phyloP scores from a whole-genome alignment of 805 yeast genomes.

The Scheffersomyces lignosus region DNA sequence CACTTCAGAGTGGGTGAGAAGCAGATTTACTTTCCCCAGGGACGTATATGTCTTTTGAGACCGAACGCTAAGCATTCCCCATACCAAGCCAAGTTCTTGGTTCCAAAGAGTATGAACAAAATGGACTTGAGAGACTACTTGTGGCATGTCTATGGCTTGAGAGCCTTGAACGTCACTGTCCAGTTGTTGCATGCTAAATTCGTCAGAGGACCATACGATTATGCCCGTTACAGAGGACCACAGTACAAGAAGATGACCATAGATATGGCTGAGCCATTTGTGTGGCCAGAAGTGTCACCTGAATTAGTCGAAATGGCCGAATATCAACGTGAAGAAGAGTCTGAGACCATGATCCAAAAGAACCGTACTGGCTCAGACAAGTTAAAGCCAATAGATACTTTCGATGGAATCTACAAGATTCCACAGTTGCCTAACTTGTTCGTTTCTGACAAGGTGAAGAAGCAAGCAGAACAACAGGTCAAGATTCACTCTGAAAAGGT shows the following conservation, averaged over 20 bases:
- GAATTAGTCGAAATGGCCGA: conserved; percentile 30
- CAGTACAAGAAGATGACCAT: conserved; percentile 95
- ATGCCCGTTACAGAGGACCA: conserved; percentile 72
- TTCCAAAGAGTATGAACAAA: conserved; percentile 91
- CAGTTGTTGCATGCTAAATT: conserved; percentile 76
- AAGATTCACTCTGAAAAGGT: conserved; percentile 18
- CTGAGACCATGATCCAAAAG: conserved; percentile 52
- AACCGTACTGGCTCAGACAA: conserved; percentile 64
- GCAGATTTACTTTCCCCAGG: conserved; percentile 81
- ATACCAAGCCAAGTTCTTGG: conserved; percentile 93
- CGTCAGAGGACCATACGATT: conserved; percentile 50
- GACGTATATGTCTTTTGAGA: conserved; percentile 73
- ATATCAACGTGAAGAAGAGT: conserved; percentile 47
- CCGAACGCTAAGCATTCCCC: conserved; percentile 98
- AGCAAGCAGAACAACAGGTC: conserved; percentile 21
- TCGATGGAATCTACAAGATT: conserved; percentile 64
- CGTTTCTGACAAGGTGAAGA: conserved; percentile 28
- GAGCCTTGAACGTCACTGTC: conserved; percentile 86
- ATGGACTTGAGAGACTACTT: conserved; percentile 92
- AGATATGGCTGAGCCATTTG: conserved; percentile 92
- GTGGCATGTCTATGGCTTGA: conserved; percentile 83
- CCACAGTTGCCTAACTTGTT: conserved; percentile 42
- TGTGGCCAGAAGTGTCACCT: conserved; percentile 77
- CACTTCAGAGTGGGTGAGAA: conserved; percentile 83
- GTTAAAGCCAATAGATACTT: conserved; percentile 66